These are phyloP conservation scores for Withania somnifera DNA, from an alignment of 305 asterid genomes.

Conservation along the genomic window DNA sequence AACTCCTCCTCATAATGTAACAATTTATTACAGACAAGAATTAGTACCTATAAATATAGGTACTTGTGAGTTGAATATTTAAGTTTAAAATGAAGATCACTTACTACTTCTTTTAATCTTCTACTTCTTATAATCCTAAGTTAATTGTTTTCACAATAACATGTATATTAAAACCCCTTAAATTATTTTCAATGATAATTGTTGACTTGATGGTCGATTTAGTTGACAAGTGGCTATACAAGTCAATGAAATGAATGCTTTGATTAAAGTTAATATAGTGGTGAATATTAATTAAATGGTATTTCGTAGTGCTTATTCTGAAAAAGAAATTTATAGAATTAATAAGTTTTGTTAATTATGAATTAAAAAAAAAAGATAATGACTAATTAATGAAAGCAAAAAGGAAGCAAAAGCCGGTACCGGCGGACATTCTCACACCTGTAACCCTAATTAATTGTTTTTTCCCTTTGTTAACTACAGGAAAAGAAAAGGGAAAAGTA, in stretches of 20 bases:
- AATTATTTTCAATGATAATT: background rate
- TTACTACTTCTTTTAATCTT: too few relatives aligned
- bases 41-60: too few relatives aligned
- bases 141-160: background rate
- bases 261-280: constrained; percentile 5
- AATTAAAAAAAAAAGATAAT: background rate
- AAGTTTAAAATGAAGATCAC: too few relatives aligned
- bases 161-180: background rate
- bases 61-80: too few relatives aligned
- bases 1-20: too few relatives aligned
- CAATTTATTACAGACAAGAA: too few relatives aligned
- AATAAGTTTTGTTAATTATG: background rate
- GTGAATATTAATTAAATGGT: background rate
- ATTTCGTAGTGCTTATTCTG: background rate
- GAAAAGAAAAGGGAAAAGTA: background rate
- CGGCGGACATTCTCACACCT: constrained; percentile 33
- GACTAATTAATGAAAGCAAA: constrained; percentile 11
- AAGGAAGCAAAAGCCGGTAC: constrained; percentile 39
- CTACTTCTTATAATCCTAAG: too few relatives aligned
- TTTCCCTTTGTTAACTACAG: background rate
- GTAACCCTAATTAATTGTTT: constrained; percentile 9
- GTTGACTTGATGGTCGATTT: background rate
- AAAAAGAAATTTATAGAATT: constrained; percentile 5
- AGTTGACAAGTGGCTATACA: background rate
- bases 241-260: constrained; percentile 10